These are phyloP conservation scores for Cladosporium phlei DNA, from an alignment of 2,329 filamentous ascomycete species.

Conservation along the genomic window DNA sequence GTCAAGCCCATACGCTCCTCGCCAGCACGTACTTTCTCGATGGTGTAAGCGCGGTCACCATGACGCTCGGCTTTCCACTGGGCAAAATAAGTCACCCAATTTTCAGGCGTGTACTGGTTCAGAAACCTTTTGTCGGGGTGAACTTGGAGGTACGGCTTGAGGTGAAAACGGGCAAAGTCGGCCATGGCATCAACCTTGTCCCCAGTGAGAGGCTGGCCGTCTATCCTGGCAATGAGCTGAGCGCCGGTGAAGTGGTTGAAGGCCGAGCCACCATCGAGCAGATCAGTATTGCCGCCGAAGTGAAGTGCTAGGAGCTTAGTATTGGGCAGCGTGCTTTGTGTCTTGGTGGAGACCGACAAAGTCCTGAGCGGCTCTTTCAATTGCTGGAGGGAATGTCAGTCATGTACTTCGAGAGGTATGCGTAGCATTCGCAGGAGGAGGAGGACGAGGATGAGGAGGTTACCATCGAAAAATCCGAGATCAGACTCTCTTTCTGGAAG, in stretches of 20 bases:
- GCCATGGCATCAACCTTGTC: not conserved
- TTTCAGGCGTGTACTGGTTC: not conserved
- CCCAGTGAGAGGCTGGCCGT: not conserved
- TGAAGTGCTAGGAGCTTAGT: no score
- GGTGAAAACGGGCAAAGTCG: not conserved
- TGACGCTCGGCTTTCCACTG: not conserved
- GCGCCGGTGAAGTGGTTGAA: not conserved
- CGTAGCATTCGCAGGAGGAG: no score
- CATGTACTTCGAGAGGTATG: no score
- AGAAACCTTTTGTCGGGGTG: no score
- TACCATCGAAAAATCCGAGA: not conserved
- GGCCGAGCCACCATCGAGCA: no score
- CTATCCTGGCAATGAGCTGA: not conserved
- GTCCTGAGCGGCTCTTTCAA: not conserved
- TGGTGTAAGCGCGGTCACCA: not conserved
- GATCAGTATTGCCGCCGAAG: no score
- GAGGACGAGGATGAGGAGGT: no score
- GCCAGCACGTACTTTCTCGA: not conserved
- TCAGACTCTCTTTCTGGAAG: not conserved
- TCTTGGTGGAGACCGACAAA: not conserved
- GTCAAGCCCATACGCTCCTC: slow-evolving; percentile 5
- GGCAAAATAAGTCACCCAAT: not conserved
- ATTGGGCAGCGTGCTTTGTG: no score
- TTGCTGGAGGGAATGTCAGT: no score
- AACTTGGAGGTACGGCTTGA: not conserved